Percentiles rank a stretch among this genome's conserved stretches.
Conservation (phyloP, 164 flowering plant genomes). For the Hamamelis virginiana region DNA sequence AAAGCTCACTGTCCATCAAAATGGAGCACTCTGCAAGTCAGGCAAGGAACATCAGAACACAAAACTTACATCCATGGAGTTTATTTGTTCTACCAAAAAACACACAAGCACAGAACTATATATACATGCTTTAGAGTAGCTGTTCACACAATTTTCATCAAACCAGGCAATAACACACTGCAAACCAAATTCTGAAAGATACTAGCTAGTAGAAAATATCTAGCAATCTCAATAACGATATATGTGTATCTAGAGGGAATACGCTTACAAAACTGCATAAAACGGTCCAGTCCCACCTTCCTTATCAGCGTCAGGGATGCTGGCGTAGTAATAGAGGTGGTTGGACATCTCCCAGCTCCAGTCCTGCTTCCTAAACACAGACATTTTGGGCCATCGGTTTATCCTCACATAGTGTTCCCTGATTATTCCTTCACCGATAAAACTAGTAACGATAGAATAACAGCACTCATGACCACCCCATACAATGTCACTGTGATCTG, state of each 20-base stretch:
- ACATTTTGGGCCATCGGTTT: conserved; percentile 70
- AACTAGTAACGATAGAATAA: conserved; percentile 60
- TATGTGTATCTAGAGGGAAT: neutral
- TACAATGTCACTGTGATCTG: conserved; percentile 62
- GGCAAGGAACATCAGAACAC: too few relatives aligned
- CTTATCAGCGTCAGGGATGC: conserved; percentile 62
- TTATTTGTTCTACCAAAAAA: neutral
- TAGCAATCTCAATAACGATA: neutral
- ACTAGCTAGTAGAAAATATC: neutral
- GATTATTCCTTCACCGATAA: conserved; percentile 53
- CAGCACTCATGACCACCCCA: conserved; percentile 88
- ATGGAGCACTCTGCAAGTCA: too few relatives aligned
- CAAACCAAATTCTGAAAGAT: neutral
- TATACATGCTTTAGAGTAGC: neutral
- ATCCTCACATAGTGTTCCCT: conserved; percentile 80
- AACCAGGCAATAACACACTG: neutral
- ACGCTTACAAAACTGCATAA: conserved; percentile 24
- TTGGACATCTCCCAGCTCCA: conserved; percentile 89
- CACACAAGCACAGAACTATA: neutral
- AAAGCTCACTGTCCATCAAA: too few relatives aligned
- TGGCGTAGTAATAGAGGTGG: conserved; percentile 50
- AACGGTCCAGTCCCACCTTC: conserved; percentile 71
- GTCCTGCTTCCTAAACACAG: conserved; percentile 54
- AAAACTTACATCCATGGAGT: too few relatives aligned
- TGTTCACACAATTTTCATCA: neutral